Conservation (phyloP, 2,329 filamentous ascomycete species). For the Colletotrichum paranaense region DNA sequence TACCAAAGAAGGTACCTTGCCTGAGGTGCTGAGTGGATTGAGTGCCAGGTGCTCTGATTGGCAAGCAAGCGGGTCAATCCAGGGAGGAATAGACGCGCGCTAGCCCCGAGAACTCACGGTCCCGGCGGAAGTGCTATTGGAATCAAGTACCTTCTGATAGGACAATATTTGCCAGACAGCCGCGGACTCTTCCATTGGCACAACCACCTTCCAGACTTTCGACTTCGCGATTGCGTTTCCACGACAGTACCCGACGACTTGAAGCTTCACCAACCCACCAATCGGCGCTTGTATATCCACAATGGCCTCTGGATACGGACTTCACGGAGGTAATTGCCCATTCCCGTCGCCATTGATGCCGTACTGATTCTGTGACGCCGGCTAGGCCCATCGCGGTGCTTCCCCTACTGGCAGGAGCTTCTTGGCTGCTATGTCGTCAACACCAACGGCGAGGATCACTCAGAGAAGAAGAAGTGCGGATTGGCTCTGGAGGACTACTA, state of each 20-base stretch:
- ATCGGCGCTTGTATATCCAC: constrained; percentile 42
- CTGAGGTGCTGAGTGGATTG: background rate
- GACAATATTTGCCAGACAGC: constrained; percentile 12
- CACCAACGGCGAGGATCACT: constrained; percentile 80
- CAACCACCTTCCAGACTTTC: constrained; percentile 10
- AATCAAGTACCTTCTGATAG: constrained; percentile 32
- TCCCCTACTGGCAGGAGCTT: constrained; percentile 99
- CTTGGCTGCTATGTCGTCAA: constrained; percentile 99
- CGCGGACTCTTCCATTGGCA: constrained; percentile 20
- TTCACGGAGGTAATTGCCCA: constrained; percentile 75
- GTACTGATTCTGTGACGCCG: constrained; percentile 37
- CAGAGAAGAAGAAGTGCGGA: constrained; percentile 88
- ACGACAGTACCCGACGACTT: constrained; percentile 14
- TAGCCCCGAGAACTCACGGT: constrained; percentile 8
- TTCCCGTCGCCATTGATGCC: constrained; percentile 5
- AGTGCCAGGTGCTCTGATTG: background rate
- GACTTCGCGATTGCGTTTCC: constrained; percentile 12
- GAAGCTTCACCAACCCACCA: constrained; percentile 37
- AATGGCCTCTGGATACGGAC: constrained; percentile 87
- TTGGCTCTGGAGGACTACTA: constrained; percentile 95
- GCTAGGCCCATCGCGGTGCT: constrained; percentile 81
- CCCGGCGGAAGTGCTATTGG: background rate
- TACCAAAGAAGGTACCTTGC: background rate
- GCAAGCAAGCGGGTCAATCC: background rate
- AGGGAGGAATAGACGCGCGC: constrained; percentile 8